Base-by-base conservation (phyloP, 2,329 filamentous ascomycete species). In the Herpotrichia juniperi region DNA sequence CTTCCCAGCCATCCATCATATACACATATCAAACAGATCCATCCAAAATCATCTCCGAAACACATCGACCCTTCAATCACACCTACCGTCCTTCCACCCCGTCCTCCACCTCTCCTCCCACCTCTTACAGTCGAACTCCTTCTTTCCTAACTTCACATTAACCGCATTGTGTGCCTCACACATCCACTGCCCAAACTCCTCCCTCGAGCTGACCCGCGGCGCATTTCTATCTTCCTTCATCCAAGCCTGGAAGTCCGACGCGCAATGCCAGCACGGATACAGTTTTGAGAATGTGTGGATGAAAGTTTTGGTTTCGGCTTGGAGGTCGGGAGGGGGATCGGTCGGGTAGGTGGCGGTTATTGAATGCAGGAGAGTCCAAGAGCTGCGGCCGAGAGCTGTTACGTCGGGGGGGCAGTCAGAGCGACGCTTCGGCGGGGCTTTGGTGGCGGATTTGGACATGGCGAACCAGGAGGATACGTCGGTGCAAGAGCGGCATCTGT, bases 61-160 rank as follows among this genome's bases (percentile, higher is more conserved):
- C 7, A 34, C 16, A 34, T 9, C n/a, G 16, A 4, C 5, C 14
- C 37, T 16, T 74, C 68, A 86, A 75, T 84, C 85, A 71, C 86
- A 88, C 50, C 85, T 76, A 17, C 86, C 86, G 78, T 88, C 86
- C 71, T 81, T 84, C 88, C 90, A 97, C 0, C 94, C 94, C 1
- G 89, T 94, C 76, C 89, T 82, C 94, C 94, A 99, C 72, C 94
- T 84, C 81, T 97, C 90, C 73, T 97, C 87, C 93, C 94, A 97
- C 66, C 81, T 84, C 49, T 79, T 80, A 77, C 94, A 99, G 80
- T 99, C 92, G 76, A 99, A 99, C 63, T 83, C 83, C 53, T 84
- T 81, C 82, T 99, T 99, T 44, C 94, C 94, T 62, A 99, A 74
- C 79, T 97, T 97, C 54, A 81, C 80, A 74, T 96, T 96, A 40